These are phyloP conservation scores for Penicillium sp. DNA, from an alignment of 2,329 filamentous ascomycete species.

Conservation along the genomic window DNA sequence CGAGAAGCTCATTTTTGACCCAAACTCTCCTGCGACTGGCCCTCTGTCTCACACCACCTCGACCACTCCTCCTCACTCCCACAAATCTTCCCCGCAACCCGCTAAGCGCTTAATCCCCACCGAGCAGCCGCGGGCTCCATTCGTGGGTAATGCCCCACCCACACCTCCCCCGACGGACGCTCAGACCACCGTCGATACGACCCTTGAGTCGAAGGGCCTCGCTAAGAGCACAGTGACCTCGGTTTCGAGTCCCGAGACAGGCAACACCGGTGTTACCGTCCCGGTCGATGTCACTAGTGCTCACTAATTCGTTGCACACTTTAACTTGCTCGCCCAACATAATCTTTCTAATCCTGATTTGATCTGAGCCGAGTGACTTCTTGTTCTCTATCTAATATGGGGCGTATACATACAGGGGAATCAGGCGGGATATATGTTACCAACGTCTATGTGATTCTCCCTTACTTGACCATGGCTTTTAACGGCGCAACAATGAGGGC, in stretches of 20 bases:
- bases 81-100: constrained; percentile 41
- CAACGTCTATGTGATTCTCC: constrained; percentile 25
- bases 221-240: constrained; percentile 35
- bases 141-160: constrained; percentile 57
- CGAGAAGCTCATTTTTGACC: constrained; percentile 54
- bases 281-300: constrained; percentile 28
- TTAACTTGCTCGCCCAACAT: constrained; percentile 24
- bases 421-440: constrained; percentile 34
- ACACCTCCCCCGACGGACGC: constrained; percentile 67
- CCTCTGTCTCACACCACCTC: constrained; percentile 34
- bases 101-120: constrained; percentile 32
- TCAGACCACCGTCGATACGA: constrained; percentile 58
- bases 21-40: constrained; percentile 24
- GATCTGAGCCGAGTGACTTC: constrained; percentile 15
- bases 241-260: constrained; percentile 32
- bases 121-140: constrained; percentile 43
- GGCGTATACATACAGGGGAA: constrained; percentile 40
- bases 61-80: constrained; percentile 40
- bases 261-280: constrained; percentile 24
- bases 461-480: constrained; percentile 27
- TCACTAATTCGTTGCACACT: constrained; percentile 30
- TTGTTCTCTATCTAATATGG: constrained; percentile 34
- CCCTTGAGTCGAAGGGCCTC: constrained; percentile 38
- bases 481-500: constrained; percentile 33
- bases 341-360: constrained; percentile 24